Evolutionary conservation across 1,139 yeast species (phyloP), one percentile per base, ranked within the genome.

Genomic region (Taphrina deformans): DNA sequence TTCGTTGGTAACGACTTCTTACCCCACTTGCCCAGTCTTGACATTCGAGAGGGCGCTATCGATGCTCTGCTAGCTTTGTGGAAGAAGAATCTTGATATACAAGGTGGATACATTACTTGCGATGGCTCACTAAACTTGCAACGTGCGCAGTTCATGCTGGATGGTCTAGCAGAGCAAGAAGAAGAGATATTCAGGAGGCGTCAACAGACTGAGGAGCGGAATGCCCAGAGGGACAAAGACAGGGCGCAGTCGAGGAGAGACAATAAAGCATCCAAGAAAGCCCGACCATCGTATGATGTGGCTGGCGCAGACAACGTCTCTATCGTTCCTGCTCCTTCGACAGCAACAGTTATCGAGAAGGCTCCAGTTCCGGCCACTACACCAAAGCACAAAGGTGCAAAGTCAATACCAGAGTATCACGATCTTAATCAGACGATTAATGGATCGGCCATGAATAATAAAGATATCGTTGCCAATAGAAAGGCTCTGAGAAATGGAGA

Each of bases 1-100:
- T 95, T 95, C 74, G 96, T 93, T 67, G 99, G 99, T 75, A 95
- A 95, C 74, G 99, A 95, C 84, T 95, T 95, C 80, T 80, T 95
- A 73, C 99, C 99, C 1, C 99, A 93, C 77, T 79, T 95, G 70
- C 99, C 99, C 5, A 86, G 96, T 62, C 80, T 95, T 68, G 97
- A 93, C 73, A 97, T 93, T 52, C 84, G 99, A 71, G 98, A 95
- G 75, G 89, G 90, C 73, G 93, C 97, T 71, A 89, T 93, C 72
- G 97, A 92, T 73, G 80, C 84, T 44, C 78, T 93, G 66, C 86
- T 90, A 7, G 82, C 82, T 50, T 84, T 93, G 59, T 93, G 99
- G 99, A 91, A 92, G 72, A 79, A 83, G 33, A 76, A 83, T 0
- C 75, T 93, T 61, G 88, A 95, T 0, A 73, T 76, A 31, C 79